phyloP scores from a whole-genome alignment of 169 alveolate genomes.

The Blepharisma undulans region DNA sequence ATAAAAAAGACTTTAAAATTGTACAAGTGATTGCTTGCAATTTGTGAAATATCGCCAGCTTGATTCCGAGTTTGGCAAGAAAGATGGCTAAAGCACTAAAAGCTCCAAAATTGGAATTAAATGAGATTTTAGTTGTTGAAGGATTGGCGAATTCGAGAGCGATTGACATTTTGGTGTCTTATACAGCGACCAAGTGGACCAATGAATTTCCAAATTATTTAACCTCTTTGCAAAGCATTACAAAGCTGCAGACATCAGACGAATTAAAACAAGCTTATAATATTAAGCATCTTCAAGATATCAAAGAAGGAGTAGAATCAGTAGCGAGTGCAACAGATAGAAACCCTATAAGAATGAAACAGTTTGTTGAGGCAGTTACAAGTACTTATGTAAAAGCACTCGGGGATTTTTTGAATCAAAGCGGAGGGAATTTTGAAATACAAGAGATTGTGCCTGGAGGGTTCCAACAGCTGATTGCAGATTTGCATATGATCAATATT shows the following conservation, averaged over 20 bases:
- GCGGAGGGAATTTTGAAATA: background rate
- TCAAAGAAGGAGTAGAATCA: conserved; percentile 22
- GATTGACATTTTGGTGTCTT: background rate
- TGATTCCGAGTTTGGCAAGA: background rate
- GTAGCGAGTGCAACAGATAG: conserved; percentile 35
- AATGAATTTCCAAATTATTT: background rate
- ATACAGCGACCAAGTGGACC: background rate
- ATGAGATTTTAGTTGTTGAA: background rate
- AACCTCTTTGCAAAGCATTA: background rate
- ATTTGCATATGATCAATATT: background rate
- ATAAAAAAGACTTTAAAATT: conserved; percentile 16
- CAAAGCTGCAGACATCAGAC: background rate
- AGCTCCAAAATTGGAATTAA: background rate
- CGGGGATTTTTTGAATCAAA: background rate
- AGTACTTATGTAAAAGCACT: background rate
- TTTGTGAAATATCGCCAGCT: background rate
- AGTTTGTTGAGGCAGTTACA: background rate
- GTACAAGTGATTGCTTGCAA: background rate
- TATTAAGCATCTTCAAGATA: background rate
- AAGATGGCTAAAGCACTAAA: background rate
- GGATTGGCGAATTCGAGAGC: background rate
- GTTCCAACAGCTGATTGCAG: conserved; percentile 3
- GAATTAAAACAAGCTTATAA: background rate
- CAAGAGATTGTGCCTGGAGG: background rate
- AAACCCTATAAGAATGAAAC: background rate